Percentiles rank a stretch among this genome's conserved stretches.
Evolutionary conservation across 2,329 filamentous ascomycete genomes (phyloP).

Genomic region (Helotiales sp.): DNA sequence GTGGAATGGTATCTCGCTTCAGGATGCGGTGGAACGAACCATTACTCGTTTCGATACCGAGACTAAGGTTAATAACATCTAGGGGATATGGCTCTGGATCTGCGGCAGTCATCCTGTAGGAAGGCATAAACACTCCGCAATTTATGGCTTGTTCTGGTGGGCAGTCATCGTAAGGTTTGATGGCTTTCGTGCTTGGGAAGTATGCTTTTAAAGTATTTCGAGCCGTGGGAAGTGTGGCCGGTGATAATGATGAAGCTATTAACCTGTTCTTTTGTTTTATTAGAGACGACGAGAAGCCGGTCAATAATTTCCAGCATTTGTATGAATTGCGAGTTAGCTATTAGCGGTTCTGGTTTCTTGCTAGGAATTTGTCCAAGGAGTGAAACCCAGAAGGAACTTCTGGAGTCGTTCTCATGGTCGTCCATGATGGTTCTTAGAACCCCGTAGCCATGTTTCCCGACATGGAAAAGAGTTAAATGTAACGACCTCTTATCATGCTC

Average conservation of each 20-base stretch:
- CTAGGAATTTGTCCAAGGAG: background rate
- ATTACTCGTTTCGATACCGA: background rate
- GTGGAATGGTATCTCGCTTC: background rate
- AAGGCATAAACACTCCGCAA: background rate
- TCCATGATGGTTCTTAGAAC: background rate
- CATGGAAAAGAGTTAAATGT: background rate
- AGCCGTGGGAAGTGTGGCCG: background rate
- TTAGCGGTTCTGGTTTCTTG: background rate
- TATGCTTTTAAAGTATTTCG: background rate
- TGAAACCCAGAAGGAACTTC: background rate
- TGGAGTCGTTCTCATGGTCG: background rate
- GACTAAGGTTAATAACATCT: background rate
- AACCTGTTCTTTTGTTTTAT: background rate
- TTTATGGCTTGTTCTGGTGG: background rate
- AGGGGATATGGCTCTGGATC: background rate
- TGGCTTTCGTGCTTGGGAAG: background rate
- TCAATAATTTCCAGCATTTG: background rate
- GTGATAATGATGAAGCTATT: background rate
- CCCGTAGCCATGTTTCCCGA: background rate
- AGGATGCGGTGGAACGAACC: background rate
- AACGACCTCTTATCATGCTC: background rate
- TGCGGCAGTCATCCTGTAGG: background rate
- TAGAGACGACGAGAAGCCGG: background rate
- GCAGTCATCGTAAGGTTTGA: background rate
- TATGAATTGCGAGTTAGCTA: background rate